Percentiles rank a stretch among this genome's conserved stretches.
These are phyloP conservation scores for Cadophora luteo-olivacea DNA, from an alignment of 2,329 filamentous ascomycete genomes.

Conservation along the genomic window DNA sequence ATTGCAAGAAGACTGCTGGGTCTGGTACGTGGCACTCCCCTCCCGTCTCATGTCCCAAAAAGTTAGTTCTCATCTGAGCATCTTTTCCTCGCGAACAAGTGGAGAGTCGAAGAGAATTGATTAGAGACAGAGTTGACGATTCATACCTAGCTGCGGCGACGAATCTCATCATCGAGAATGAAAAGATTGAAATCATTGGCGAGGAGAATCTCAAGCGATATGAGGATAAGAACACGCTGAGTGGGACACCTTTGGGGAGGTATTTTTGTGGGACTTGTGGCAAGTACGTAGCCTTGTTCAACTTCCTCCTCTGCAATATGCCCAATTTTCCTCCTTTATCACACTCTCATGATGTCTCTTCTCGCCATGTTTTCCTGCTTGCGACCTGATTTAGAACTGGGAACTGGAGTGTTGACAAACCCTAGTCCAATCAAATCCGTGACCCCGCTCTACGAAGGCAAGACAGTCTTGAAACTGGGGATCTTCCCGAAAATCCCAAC, in stretches of 20 bases:
- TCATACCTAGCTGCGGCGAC: constrained; percentile 30
- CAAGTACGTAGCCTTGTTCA: constrained; percentile 46
- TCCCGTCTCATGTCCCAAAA: background rate
- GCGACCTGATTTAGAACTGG: background rate
- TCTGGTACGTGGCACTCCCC: constrained; percentile 26
- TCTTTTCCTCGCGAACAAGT: too few species aligned
- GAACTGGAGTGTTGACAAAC: constrained; percentile 4
- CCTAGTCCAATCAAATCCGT: constrained; percentile 54
- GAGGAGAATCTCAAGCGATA: constrained; percentile 53
- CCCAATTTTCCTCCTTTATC: background rate
- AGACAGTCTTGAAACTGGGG: constrained; percentile 56
- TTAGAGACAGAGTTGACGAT: background rate
- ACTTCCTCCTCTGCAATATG: background rate
- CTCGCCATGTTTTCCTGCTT: background rate
- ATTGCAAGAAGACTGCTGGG: constrained; percentile 57
- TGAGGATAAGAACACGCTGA: constrained; percentile 52
- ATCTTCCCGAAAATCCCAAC: constrained; percentile 55
- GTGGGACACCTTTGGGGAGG: constrained; percentile 52
- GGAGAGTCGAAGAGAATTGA: background rate
- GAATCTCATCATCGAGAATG: constrained; percentile 44
- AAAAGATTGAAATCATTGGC: constrained; percentile 49
- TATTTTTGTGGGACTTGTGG: constrained; percentile 55
- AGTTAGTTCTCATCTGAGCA: too few species aligned
- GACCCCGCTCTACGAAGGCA: constrained; percentile 48
- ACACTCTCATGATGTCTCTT: background rate